These are phyloP conservation scores for Aspergillus fumigatus DNA, from an alignment of 2,329 filamentous ascomycete species.

Conservation along the genomic window DNA sequence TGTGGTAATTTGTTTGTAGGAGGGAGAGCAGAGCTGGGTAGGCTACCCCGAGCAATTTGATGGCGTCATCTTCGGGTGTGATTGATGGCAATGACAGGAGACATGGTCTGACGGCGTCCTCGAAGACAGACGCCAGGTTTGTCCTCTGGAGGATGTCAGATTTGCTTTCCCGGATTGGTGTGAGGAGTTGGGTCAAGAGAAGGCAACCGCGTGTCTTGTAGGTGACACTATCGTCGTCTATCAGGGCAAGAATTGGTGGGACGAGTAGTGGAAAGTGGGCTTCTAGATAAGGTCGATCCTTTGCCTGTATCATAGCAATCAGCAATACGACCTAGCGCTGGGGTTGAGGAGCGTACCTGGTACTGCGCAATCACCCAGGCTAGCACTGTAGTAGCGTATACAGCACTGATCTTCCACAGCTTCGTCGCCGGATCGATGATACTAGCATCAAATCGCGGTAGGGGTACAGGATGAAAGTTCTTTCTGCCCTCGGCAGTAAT, in stretches of 20 bases:
- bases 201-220: conserved; percentile 39
- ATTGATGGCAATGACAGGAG: conserved; percentile 73
- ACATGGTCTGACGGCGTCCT: conserved; percentile 52
- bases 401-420: conserved; percentile 36
- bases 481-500: conserved; percentile 43
- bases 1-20: conserved; percentile 40
- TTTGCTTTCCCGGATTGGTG: conserved; percentile 29
- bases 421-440: conserved; percentile 33
- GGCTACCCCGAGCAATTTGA: conserved; percentile 58
- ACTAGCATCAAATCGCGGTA: conserved; percentile 33
- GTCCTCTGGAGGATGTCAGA: conserved; percentile 40
- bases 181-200: conserved; percentile 33
- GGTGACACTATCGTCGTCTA: conserved; percentile 37
- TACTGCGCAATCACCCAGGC: conserved; percentile 35
- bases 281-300: conserved; percentile 31
- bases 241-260: conserved; percentile 40
- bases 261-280: conserved; percentile 42
- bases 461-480: conserved; percentile 36
- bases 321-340: neutral
- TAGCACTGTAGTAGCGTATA: conserved; percentile 33
- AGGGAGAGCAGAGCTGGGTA: conserved; percentile 65
- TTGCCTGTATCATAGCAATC: conserved; percentile 19
- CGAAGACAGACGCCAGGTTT: conserved; percentile 43
- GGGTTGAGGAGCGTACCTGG: conserved; percentile 22
- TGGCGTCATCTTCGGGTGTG: conserved; percentile 68